Base-by-base conservation (phyloP, 2,329 filamentous ascomycete species). In the Capronia americana region DNA sequence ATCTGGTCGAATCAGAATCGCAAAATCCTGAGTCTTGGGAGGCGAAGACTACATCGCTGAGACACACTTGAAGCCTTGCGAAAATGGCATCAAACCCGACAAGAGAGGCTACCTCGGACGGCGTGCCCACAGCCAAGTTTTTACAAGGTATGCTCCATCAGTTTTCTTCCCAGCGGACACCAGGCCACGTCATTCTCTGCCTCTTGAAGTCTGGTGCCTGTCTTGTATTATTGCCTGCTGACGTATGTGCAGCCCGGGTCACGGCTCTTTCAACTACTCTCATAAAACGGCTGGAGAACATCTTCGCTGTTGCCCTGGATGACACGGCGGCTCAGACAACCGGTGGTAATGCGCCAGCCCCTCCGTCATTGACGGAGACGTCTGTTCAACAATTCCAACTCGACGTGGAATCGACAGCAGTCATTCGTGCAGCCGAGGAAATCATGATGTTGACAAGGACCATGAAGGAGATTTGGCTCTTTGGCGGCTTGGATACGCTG, bases 401-500 rank as follows among this genome's bases (percentile, higher is more conserved):
- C 34, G 82, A 85, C 64, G 65, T 71, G 26, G 71, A 72, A 44
- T 86, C 84, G 3, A 82, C 85, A 11, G 84, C 84, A 14, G 75
- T 90, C 75, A 84, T 89, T 69, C 84, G 85, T 64, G 83, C 86
- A 1, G 84, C 85, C 14, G 87, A 90, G 77, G 87, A 89, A 62
- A 79, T 89, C 11, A 81, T 88, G 65, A 82, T 83, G 12, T 75
- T 90, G 14, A 87, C 86, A 28, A 83, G 88, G 24, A 82, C 84
- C 28, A 80, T 90, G 77, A 89, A 90, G 74, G 88, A 90, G 73
- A 80, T 87, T 24, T 90, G 88, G 88, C 79, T 90, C 5, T 89
- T 89, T 71, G 88, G 88, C 2, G 85, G 86, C 64, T 79, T 90
- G 51, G 83, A 88, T 64, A 88, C 86, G 0, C 74, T 89, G 1